Percentiles rank a stretch among this genome's conserved stretches.
Evolutionary conservation across 2,329 filamentous ascomycete species (phyloP).

Genomic region (Aspergillus unguis): DNA sequence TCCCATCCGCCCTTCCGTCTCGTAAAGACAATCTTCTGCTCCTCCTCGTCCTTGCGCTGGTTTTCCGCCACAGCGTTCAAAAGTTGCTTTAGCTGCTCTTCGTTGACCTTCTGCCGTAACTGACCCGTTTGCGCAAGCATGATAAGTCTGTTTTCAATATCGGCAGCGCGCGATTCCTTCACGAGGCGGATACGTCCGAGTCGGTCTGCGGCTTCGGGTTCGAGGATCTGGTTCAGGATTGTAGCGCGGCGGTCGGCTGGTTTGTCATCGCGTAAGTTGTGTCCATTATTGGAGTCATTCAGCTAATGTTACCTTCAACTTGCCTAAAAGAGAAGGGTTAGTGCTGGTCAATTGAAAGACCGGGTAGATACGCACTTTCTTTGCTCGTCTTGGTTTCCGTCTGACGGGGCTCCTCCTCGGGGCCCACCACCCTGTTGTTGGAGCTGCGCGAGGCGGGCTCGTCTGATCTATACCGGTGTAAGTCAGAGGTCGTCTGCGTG

Average conservation of each 20-base stretch:
- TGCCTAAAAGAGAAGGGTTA: slow-evolving; percentile 21
- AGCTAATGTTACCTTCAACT: slow-evolving; percentile 26
- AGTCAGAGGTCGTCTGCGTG: slow-evolving; percentile 1
- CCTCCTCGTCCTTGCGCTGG: slow-evolving; percentile 55
- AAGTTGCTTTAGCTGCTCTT: slow-evolving; percentile 89
- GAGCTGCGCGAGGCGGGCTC: slow-evolving; percentile 88
- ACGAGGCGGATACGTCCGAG: slow-evolving; percentile 92
- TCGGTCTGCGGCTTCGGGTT: slow-evolving; percentile 88
- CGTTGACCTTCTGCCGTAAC: slow-evolving; percentile 80
- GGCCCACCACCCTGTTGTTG: slow-evolving; percentile 62
- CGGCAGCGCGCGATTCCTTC: slow-evolving; percentile 83
- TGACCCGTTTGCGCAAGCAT: slow-evolving; percentile 87
- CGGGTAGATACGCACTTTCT: slow-evolving; percentile 52
- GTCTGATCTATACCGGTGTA: slow-evolving; percentile 66
- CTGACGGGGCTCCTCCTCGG: slow-evolving; percentile 45
- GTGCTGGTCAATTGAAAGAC: background rate
- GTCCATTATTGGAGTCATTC: too few relatives aligned
- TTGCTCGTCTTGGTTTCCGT: slow-evolving; percentile 60
- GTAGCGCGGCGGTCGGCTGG: slow-evolving; percentile 34
- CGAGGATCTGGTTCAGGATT: slow-evolving; percentile 88
- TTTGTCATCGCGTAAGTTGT: too few relatives aligned
- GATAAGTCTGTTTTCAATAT: slow-evolving; percentile 90
- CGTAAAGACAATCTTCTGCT: slow-evolving; percentile 80
- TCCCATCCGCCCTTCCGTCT: slow-evolving; percentile 81
- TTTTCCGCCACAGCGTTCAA: slow-evolving; percentile 79